These are phyloP conservation scores for Kuraishia floccosa DNA, from an alignment of 805 yeast species.

Conservation along the genomic window DNA sequence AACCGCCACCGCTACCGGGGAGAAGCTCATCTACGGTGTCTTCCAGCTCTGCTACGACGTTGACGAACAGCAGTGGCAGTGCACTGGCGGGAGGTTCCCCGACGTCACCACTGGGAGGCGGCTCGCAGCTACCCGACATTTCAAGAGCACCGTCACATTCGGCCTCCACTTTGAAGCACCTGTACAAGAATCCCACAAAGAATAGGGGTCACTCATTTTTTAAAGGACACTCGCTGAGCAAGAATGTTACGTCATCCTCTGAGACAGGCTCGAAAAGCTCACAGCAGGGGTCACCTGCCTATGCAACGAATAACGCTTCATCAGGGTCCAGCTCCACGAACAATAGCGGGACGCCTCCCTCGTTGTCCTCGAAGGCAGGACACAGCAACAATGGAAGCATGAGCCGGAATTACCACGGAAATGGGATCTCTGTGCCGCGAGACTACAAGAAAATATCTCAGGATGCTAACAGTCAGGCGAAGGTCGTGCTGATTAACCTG, in stretches of 20 bases:
- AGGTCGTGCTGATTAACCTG: slow-evolving; percentile 2
- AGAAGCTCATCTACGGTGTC: too few species aligned
- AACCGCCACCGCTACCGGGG: background rate
- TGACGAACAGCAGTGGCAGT: too few species aligned
- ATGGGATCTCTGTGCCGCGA: too few species aligned
- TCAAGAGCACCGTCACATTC: background rate
- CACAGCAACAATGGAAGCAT: background rate
- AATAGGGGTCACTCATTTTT: too few species aligned
- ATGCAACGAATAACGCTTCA: background rate
- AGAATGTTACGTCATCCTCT: too few species aligned
- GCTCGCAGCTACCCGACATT: background rate
- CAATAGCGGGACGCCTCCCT: background rate
- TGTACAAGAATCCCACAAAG: slow-evolving; percentile 7
- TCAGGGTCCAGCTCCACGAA: background rate
- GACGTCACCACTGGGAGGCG: background rate
- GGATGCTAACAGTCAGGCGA: background rate
- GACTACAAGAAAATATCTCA: background rate
- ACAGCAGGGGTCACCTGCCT: background rate
- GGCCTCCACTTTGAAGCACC: slow-evolving; percentile 1
- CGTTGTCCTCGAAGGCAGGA: background rate
- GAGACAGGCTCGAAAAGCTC: background rate
- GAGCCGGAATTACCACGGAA: too few species aligned
- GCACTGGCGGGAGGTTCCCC: too few species aligned
- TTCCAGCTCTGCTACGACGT: too few species aligned
- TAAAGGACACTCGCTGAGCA: background rate